Percentiles rank a stretch among this genome's conserved stretches.
These are phyloP conservation scores for Salvia sclarea DNA, from an alignment of 305 asterid species.

Conservation along the genomic window DNA sequence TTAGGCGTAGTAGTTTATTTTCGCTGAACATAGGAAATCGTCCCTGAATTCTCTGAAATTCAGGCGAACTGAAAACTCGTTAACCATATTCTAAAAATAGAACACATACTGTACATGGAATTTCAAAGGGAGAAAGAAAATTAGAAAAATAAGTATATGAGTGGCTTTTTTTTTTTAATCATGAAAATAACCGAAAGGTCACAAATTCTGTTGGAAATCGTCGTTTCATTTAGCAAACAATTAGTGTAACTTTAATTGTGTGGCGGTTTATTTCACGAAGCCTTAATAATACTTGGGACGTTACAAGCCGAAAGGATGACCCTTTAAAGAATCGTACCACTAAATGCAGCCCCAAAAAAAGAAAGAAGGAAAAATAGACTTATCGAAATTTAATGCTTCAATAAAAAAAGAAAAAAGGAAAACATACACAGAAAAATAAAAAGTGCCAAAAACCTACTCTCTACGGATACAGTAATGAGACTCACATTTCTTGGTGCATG, in stretches of 20 bases:
- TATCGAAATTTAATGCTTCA: conserved; percentile 1
- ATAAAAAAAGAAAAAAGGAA: not conserved
- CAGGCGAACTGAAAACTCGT: not conserved
- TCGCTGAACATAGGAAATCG: not conserved
- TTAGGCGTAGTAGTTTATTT: not conserved
- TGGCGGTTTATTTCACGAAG: not conserved
- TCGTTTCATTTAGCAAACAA: not conserved
- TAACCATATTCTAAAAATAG: no score
- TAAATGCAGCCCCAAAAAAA: not conserved
- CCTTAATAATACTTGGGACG: not conserved
- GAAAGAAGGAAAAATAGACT: not conserved
- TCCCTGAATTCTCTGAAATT: not conserved
- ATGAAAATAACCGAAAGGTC: not conserved
- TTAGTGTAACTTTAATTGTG: not conserved
- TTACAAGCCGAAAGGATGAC: not conserved
- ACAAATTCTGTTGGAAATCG: not conserved
- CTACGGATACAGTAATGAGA: conserved; percentile 33
- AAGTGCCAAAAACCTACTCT: conserved; percentile 16
- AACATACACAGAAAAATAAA: not conserved
- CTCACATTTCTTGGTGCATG: conserved; percentile 46
- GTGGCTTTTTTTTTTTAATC: no score
- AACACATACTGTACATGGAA: no score
- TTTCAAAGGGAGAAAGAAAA: no score
- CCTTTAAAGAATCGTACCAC: not conserved
- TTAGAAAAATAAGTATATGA: no score